Conservation (phyloP, 768 basidiomycete genomes). For the Lactarius akahatsu region DNA sequence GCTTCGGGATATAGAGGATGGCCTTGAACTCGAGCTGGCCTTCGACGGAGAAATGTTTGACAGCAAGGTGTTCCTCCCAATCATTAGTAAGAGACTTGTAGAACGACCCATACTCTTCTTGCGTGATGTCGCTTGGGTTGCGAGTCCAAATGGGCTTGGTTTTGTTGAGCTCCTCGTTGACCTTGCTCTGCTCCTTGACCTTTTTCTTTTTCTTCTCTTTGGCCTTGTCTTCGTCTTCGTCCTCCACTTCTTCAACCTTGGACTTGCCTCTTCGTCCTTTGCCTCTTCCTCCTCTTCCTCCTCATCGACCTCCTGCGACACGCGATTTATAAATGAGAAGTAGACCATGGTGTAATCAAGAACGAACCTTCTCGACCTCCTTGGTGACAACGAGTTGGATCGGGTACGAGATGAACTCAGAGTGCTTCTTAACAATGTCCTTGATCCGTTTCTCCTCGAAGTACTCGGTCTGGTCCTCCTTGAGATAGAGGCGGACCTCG, state of each 20-base stretch:
- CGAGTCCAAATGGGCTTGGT: slow-evolving; percentile 99
- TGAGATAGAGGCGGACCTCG: slow-evolving; percentile 88
- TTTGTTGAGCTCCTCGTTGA: slow-evolving; percentile 99
- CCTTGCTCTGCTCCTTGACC: slow-evolving; percentile 82
- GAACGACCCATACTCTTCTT: slow-evolving; percentile 93
- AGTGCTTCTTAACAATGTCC: slow-evolving; percentile 99
- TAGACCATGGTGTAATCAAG: background rate
- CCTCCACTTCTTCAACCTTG: slow-evolving; percentile 72
- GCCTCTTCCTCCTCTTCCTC: slow-evolving; percentile 56
- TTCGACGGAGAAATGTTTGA: slow-evolving; percentile 99
- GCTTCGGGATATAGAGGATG: slow-evolving; percentile 95
- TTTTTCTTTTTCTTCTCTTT: slow-evolving; percentile 90
- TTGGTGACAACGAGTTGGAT: slow-evolving; percentile 98
- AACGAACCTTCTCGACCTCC: slow-evolving; percentile 94
- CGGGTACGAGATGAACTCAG: slow-evolving; percentile 99
- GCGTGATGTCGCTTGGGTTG: slow-evolving; percentile 90
- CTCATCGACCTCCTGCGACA: slow-evolving; percentile 79
- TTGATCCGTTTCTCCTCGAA: slow-evolving; percentile 99
- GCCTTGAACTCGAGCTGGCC: slow-evolving; percentile 99
- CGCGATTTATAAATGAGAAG: slow-evolving; percentile 21
- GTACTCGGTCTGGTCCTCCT: slow-evolving; percentile 99
- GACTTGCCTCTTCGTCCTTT: slow-evolving; percentile 76
- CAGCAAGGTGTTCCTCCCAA: slow-evolving; percentile 99
- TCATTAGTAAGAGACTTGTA: slow-evolving; percentile 99
- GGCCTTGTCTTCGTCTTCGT: slow-evolving; percentile 66